Percentiles rank a stretch among this genome's conserved stretches.
Evolutionary conservation across 129 eudicot genomes (phyloP).

Genomic region (Pseudognaphalium luteoalbum): DNA sequence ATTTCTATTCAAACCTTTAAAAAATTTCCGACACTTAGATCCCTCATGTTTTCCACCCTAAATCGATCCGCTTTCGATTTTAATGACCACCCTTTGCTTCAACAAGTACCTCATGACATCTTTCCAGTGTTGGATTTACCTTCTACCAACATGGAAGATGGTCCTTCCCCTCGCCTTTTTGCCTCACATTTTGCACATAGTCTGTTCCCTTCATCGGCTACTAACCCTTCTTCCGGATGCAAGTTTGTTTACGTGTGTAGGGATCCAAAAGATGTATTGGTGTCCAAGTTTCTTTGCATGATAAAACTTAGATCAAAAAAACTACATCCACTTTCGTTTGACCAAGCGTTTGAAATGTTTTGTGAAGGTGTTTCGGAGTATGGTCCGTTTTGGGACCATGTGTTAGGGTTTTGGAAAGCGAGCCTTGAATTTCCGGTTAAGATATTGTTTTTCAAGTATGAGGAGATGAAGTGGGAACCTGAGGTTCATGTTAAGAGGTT

Average conservation of each 20-base stretch:
- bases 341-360: not conserved
- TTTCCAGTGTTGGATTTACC: not conserved
- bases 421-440: not conserved
- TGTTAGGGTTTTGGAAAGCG: not conserved
- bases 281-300: not conserved
- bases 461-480: not conserved
- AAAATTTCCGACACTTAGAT: no score
- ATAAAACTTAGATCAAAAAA: not conserved
- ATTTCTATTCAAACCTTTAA: no score
- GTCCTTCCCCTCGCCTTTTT: not conserved
- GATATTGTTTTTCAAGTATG: not conserved
- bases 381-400: not conserved
- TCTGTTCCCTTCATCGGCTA: not conserved
- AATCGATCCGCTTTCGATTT: not conserved
- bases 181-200: not conserved
- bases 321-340: not conserved
- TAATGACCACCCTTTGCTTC: constrained; percentile 2
- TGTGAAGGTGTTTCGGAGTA: not conserved
- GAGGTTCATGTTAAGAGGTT: not conserved
- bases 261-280: constrained; percentile 1
- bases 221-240: not conserved
- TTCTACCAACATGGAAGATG: not conserved
- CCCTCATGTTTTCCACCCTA: not conserved
- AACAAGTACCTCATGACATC: not conserved
- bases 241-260: not conserved